phyloP scores from a whole-genome alignment of 1,139 yeast species.

The Petasospora rhodanensis region DNA sequence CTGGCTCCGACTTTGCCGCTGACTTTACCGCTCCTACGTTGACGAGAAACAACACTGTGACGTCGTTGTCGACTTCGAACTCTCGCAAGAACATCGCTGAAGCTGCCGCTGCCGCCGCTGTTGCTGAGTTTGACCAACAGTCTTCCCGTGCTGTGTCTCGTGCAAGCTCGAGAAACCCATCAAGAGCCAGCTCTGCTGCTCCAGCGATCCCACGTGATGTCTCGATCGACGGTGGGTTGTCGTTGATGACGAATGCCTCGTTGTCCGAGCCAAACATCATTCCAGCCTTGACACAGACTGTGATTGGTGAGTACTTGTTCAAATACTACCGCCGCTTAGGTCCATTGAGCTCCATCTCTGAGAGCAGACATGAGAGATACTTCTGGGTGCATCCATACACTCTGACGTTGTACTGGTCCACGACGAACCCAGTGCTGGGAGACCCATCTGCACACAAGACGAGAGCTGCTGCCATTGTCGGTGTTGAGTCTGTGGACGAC shows the following conservation, averaged over 20 bases:
- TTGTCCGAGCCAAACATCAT: constrained; percentile 71
- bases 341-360: constrained; percentile 69
- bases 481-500: constrained; percentile 78
- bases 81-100: constrained; percentile 27
- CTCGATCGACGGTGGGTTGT: constrained; percentile 33
- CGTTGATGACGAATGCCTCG: constrained; percentile 69
- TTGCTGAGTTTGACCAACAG: constrained; percentile 24
- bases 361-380: constrained; percentile 81
- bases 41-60: constrained; percentile 20
- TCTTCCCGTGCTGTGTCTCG: constrained; percentile 17
- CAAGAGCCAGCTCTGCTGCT: constrained; percentile 18
- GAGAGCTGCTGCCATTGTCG: constrained; percentile 75
- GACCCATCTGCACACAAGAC: constrained; percentile 64
- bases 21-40: constrained; percentile 3
- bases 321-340: constrained; percentile 82
- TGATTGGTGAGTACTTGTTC: constrained; percentile 86
- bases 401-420: constrained; percentile 86
- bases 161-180: constrained; percentile 17
- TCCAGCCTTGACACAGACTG: constrained; percentile 86
- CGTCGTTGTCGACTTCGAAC: constrained; percentile 21
- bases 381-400: constrained; percentile 98
- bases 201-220: constrained; percentile 17
- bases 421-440: constrained; percentile 71
- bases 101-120: constrained; percentile 26
- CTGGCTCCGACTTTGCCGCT: constrained; percentile 7